These are phyloP conservation scores for Solanum dulcamara DNA, from an alignment of 257 asterid species.

Conservation along the genomic window DNA sequence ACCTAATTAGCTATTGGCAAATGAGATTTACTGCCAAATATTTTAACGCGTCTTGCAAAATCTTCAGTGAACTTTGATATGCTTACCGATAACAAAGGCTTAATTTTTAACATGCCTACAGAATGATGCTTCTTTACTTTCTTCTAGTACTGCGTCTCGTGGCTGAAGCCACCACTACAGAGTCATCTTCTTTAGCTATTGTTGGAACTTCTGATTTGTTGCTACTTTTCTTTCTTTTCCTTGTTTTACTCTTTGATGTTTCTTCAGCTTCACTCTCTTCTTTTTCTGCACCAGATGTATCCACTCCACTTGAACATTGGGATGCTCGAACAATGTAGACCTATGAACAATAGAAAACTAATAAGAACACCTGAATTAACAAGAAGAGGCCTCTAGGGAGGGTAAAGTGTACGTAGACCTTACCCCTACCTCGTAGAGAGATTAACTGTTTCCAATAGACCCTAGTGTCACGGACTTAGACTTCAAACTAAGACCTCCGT, in stretches of 20 bases:
- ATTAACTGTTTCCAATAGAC: not conserved
- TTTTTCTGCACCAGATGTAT: not conserved
- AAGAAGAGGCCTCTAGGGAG: not conserved
- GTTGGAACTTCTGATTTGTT: not conserved
- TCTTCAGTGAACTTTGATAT: not conserved
- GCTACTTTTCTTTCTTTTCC: slow-evolving; percentile 1
- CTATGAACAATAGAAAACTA: slow-evolving; percentile 15
- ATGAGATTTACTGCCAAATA: not conserved
- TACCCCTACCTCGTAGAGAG: not conserved
- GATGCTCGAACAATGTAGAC: slow-evolving; percentile 55
- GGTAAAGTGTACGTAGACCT: not conserved
- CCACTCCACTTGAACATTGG: slow-evolving; percentile 7
- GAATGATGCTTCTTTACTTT: slow-evolving; percentile 1
- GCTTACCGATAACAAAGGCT: not conserved
- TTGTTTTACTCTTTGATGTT: slow-evolving; percentile 6
- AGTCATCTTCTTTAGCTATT: slow-evolving; percentile 4
- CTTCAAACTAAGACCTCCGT: no score
- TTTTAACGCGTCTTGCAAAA: not conserved
- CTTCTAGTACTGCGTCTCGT: slow-evolving; percentile 35
- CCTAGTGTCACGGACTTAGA: no score
- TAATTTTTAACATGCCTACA: not conserved
- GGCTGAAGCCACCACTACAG: slow-evolving; percentile 12
- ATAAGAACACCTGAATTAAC: not conserved
- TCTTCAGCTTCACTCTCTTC: slow-evolving; percentile 22
- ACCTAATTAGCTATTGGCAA: not conserved